Conservation (phyloP, 78 protist genomes). For the slime mould (Dictyostelium discoideum) region DNA sequence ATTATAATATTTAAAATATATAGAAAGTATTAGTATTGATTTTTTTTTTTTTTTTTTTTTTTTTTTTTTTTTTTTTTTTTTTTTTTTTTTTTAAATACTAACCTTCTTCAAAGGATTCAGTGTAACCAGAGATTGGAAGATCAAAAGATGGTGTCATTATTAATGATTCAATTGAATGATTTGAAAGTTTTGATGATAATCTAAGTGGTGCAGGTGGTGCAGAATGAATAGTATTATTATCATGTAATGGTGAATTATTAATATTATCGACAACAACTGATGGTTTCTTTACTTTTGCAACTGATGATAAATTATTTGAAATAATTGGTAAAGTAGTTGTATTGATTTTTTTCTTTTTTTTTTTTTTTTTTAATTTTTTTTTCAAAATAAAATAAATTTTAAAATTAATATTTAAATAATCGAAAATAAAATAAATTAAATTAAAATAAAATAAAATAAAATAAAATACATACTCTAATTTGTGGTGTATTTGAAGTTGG, state of each 20-base stretch:
- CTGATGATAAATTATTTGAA: neutral
- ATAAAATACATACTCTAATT: conserved; percentile 11
- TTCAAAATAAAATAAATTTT: neutral
- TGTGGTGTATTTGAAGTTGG: conserved; percentile 29
- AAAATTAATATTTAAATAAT: neutral
- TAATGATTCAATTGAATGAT: conserved; percentile 23
- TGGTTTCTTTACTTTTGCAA: neutral
- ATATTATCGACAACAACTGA: neutral
- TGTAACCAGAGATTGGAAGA: conserved; percentile 9
- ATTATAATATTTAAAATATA: neutral
- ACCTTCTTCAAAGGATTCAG: conserved; percentile 21
- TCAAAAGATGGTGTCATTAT: conserved; percentile 71
- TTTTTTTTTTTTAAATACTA: neutral
- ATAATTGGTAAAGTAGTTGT: neutral
- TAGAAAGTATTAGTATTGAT: neutral
- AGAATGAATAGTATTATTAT: conserved; percentile 22
- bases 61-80: too few species aligned
- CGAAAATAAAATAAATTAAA: neutral
- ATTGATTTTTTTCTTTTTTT: neutral
- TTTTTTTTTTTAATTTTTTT: too few species aligned
- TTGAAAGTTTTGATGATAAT: conserved; percentile 3
- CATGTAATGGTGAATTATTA: neutral
- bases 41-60: too few species aligned
- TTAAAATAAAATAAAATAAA: neutral
- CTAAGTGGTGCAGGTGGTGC: conserved; percentile 52